Base-by-base conservation (phyloP, 306 rosid genomes). In the Lathyrus sativus region DNA sequence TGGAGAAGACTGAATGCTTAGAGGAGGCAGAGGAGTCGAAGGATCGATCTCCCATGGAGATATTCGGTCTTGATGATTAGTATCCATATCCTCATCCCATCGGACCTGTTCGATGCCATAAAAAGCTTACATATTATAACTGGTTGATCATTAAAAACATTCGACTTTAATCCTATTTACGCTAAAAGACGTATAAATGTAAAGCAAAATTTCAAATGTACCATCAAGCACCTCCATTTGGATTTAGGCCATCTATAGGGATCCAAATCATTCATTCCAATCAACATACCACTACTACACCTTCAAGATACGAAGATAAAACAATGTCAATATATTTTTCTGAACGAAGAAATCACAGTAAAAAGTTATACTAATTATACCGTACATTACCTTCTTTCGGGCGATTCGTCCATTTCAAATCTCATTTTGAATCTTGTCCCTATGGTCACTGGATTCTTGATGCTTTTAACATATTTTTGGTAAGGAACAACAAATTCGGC, bases 201-300 rank as follows among this genome's bases (percentile, higher is more conserved):
- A 12, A 55, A 73, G 37, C 29, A 59, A 37, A 65, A 62, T 85
- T 78, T 67, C 46, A 68, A 66, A 55, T 82, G 75, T 78, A 95
- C 99, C 95, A 84, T 95, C 82, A 95, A 82, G 83, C 89, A 82
- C 86, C 95, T 95, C 99, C 99, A 95, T 76, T 87, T 90, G 76
- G 99, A 95, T 74, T 90, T 90, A 2, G 92, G 88, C 99, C 99
- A 95, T 75, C 95, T 70, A 74, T 80, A 87, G 46, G 95, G 92
- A 84, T 95, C 96, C 85, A 87, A 62, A 71, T 95, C 99, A 67
- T 89, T 72, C 28, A 82, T 85, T 72, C 92, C 96, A 57, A 85
- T 84, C 70, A 95, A 89, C 28, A 85, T 85, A 58, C 99, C 99
- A 72, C 86, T 87, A 63, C 85, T 84, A 70, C 85, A 88, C 81